A percentile compares a stretch with the other conserved stretches of the same genome.
phyloP scores from a whole-genome alignment of 2,329 filamentous ascomycete species.

The Lasiodiplodia sp. region DNA sequence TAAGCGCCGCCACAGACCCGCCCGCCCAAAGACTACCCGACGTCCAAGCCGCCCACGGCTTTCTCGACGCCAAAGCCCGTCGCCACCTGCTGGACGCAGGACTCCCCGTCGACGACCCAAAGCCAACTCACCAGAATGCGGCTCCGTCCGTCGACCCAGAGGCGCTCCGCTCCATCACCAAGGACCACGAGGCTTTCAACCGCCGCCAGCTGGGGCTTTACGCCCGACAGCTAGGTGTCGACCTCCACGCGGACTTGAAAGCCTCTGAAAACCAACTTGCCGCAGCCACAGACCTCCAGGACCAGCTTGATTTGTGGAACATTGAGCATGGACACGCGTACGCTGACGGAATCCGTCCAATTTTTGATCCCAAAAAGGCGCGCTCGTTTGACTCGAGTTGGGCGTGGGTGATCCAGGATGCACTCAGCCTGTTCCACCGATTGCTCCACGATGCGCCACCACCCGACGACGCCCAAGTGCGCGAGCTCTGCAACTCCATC shows the following conservation, averaged over 20 bases:
- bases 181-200: constrained; percentile 33
- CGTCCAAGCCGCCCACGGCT: constrained; percentile 31
- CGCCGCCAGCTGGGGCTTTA: constrained; percentile 33
- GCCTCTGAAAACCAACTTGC: constrained; percentile 31
- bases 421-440: constrained; percentile 33
- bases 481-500: background rate
- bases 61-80: constrained; percentile 30
- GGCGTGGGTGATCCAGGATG: constrained; percentile 36
- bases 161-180: constrained; percentile 32
- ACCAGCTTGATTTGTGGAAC: constrained; percentile 35
- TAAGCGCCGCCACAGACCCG: constrained; percentile 30
- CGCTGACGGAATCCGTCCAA: constrained; percentile 34
- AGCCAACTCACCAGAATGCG: constrained; percentile 6
- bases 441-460: constrained; percentile 27
- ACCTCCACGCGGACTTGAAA: constrained; percentile 29
- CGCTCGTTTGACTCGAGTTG: constrained; percentile 35
- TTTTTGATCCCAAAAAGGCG: constrained; percentile 33
- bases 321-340: constrained; percentile 34
- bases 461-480: background rate
- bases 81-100: constrained; percentile 26
- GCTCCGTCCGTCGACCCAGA: constrained; percentile 32
- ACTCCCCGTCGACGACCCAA: constrained; percentile 2
- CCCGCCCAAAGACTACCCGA: constrained; percentile 32
- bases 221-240: constrained; percentile 32
- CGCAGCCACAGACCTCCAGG: constrained; percentile 32